Conservation (phyloP, 495 filamentous ascomycete genomes). For the Penicillium cosmopolitanum region DNA sequence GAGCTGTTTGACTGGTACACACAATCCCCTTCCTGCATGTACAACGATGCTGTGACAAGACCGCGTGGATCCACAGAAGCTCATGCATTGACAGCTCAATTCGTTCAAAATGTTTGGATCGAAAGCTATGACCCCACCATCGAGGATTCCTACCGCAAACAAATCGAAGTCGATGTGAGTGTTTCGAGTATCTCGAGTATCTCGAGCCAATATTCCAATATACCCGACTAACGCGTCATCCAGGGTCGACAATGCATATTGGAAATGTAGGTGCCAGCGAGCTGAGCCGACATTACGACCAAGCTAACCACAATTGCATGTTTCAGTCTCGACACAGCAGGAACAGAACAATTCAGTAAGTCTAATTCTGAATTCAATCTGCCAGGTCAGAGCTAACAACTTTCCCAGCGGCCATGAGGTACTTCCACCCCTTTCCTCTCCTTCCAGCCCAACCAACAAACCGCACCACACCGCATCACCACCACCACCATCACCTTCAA, state of each 20-base stretch:
- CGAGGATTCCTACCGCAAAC: conserved; percentile 95
- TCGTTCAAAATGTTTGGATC: conserved; percentile 99
- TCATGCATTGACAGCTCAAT: conserved; percentile 71
- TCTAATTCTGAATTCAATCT: conserved; percentile 19
- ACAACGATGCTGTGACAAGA: not conserved
- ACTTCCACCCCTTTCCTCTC: conserved; percentile 29
- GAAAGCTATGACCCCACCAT: conserved; percentile 99
- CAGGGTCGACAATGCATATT: conserved; percentile 94
- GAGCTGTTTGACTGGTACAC: conserved; percentile 93
- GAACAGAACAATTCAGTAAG: conserved; percentile 98
- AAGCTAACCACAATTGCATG: conserved; percentile 8
- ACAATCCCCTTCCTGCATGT: conserved; percentile 3
- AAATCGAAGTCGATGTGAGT: conserved; percentile 89
- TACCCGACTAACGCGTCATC: not conserved
- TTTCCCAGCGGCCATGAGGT: conserved; percentile 69
- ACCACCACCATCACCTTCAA: not conserved
- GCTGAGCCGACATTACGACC: not conserved
- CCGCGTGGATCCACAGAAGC: conserved; percentile 16
- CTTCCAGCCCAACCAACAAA: too few species aligned
- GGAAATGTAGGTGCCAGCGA: conserved; percentile 74
- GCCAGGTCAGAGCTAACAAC: conserved; percentile 32
- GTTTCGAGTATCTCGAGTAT: too few species aligned
- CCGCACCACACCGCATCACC: not conserved
- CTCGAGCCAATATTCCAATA: not conserved
- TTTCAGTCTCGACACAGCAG: conserved; percentile 87